Percentiles rank a stretch among this genome's conserved stretches.
Conservation (phyloP, 352 stramenopile species). For the Blastocystis hominis region DNA sequence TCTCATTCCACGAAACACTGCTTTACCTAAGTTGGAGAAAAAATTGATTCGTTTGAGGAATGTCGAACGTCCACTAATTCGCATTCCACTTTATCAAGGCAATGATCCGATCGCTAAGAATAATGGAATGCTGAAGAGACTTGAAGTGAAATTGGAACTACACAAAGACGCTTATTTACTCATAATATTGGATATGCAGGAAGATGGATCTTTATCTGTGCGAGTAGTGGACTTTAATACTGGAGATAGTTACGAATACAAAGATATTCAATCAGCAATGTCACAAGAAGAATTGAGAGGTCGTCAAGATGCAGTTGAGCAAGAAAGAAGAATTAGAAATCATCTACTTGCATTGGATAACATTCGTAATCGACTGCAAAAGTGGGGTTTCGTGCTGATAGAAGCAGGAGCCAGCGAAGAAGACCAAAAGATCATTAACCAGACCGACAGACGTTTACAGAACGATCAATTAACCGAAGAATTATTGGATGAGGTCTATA, state of each 20-base stretch:
- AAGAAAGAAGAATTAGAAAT: not conserved
- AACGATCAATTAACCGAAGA: too few species aligned
- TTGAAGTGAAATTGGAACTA: not conserved
- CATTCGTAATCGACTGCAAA: too few species aligned
- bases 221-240: conserved; percentile 1
- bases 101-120: not conserved
- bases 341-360: too few species aligned
- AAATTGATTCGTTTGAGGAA: not conserved
- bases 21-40: not conserved
- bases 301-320: not conserved
- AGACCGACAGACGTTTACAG: too few species aligned
- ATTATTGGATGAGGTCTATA: too few species aligned
- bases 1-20: not conserved
- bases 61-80: not conserved
- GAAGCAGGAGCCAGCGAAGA: too few species aligned
- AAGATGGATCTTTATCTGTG: not conserved
- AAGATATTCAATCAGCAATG: not conserved
- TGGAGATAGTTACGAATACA: not conserved
- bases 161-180: not conserved
- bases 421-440: too few species aligned
- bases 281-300: not conserved
- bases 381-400: too few species aligned
- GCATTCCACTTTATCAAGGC: not conserved
- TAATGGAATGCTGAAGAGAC: not conserved
- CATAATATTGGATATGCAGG: not conserved